Base-by-base conservation (phyloP, 2,329 filamentous ascomycete genomes). In the Sarocladiaceae sp. region DNA sequence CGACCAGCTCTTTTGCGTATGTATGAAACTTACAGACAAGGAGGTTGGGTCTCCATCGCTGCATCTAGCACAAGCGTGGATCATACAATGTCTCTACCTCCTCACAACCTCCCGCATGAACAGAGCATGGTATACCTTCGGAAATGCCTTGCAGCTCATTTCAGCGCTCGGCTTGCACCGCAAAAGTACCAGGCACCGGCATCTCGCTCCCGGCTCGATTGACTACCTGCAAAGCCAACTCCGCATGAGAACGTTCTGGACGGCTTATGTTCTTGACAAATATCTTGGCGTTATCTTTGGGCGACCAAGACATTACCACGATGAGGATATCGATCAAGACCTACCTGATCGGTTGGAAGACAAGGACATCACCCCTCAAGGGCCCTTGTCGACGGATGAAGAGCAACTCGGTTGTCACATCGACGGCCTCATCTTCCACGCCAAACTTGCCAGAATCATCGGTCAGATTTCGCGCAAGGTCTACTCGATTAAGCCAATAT, bases 271-370 rank as follows among this genome's bases (percentile, higher is more conserved):
- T 13, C 66, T 87, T 3, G 82, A 87, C 59, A 82, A 79, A 49
- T 86, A 87, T 55, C 71, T 87, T 12, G 82, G 82, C 52, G 78
- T 80, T 18, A 78, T 82, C 48, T 72, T 86, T 10, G 83, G 83
- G 2, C 71, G 83, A 17, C 83, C 84, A 1, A 66, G 78, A 15
- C 74, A 82, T 2, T 80, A 86, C 47, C 83, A 83, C 53, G 80
- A 86, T 46, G 82, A 85, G 40, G 82, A 85, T 52, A 83, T 86
- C 49, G 82, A 86, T 55, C 80, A 84, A 56, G 76, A 81, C 2
- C 70, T 81, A n/a, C 82, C 82, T 0, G 72, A 73, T 15, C 58
- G 68, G 1, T 71, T 82, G 39, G 79, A 82, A 52, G 81, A 85
- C 53, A 76, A 81, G 33, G 74, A 82, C 26, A 75, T 85, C 65